phyloP scores from a whole-genome alignment of 108 stramenopile genomes.

The Nitzschia putrida region DNA sequence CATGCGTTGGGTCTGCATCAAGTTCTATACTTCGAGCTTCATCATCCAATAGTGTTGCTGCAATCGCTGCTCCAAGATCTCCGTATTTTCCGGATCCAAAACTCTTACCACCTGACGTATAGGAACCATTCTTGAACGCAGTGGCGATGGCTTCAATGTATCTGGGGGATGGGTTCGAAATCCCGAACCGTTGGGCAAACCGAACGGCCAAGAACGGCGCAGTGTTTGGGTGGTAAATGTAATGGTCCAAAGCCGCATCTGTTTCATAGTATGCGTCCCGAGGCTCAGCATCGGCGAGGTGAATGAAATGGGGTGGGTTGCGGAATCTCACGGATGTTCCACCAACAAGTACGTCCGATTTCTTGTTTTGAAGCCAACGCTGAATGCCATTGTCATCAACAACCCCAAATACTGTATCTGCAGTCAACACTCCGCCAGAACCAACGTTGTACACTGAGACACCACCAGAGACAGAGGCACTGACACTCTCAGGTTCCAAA shows the following conservation, averaged over 20 bases:
- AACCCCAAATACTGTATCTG: conserved; percentile 56
- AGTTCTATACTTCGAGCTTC: conserved; percentile 50
- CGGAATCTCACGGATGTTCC: not conserved
- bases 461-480: too few relatives aligned
- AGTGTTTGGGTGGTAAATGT: conserved; percentile 41
- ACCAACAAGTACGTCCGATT: conserved; percentile 11
- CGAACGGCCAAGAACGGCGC: conserved; percentile 59
- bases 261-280: conserved; percentile 72
- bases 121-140: conserved; percentile 53
- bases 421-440: conserved; percentile 21
- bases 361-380: conserved; percentile 50
- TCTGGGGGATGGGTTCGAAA: conserved; percentile 68
- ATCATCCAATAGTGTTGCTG: conserved; percentile 58
- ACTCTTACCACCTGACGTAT: conserved; percentile 15
- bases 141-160: conserved; percentile 52
- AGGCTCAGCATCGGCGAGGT: conserved; percentile 50
- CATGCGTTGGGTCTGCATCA: conserved; percentile 56
- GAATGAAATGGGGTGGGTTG: conserved; percentile 64
- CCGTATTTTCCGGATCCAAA: conserved; percentile 63
- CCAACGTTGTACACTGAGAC: too few relatives aligned
- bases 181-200: conserved; percentile 50
- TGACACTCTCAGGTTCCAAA: too few relatives aligned
- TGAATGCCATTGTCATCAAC: conserved; percentile 37
- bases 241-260: conserved; percentile 70
- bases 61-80: conserved; percentile 53